phyloP scores from a whole-genome alignment of 1,139 yeast genomes.

The Starmera stellimalicola region DNA sequence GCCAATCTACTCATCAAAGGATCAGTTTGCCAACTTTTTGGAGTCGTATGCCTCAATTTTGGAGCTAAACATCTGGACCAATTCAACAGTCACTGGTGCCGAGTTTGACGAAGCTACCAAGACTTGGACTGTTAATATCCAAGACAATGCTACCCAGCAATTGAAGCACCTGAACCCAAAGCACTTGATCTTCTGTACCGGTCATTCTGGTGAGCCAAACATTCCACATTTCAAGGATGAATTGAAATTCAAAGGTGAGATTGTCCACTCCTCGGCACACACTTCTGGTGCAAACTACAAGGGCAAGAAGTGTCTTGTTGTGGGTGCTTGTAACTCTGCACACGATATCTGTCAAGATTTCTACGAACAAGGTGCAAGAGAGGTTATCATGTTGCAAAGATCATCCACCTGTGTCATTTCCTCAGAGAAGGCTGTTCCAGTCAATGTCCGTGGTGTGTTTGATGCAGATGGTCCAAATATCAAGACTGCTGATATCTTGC shows the following conservation, averaged over 20 bases:
- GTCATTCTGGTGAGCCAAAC: conserved; percentile 34
- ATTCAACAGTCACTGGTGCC: conserved; percentile 25
- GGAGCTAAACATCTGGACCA: conserved; percentile 31
- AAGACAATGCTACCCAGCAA: conserved; percentile 18
- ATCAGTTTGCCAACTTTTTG: conserved; percentile 33
- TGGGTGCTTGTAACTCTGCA: conserved; percentile 36
- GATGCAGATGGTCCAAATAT: conserved; percentile 28
- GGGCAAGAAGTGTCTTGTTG: conserved; percentile 32
- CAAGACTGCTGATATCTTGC: conserved; percentile 29
- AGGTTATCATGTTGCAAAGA: conserved; percentile 34
- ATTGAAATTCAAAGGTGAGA: conserved; percentile 28
- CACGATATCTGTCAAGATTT: conserved; percentile 38
- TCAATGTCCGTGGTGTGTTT: conserved; percentile 24
- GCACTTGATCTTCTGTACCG: conserved; percentile 33
- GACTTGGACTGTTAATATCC: conserved; percentile 26
- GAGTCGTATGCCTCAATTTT: conserved; percentile 30
- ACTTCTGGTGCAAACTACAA: conserved; percentile 29
- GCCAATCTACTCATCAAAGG: conserved; percentile 35
- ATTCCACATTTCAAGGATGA: conserved; percentile 29
- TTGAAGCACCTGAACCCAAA: conserved; percentile 19
- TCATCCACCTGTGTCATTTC: conserved; percentile 34
- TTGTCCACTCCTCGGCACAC: conserved; percentile 32
- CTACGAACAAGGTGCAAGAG: conserved; percentile 30
- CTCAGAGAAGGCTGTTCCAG: conserved; percentile 25
- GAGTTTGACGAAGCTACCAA: conserved; percentile 21